Evolutionary conservation across 495 filamentous ascomycete species (phyloP), one percentile per base, ranked within the genome.

Genomic region (Sporormia fimetaria): DNA sequence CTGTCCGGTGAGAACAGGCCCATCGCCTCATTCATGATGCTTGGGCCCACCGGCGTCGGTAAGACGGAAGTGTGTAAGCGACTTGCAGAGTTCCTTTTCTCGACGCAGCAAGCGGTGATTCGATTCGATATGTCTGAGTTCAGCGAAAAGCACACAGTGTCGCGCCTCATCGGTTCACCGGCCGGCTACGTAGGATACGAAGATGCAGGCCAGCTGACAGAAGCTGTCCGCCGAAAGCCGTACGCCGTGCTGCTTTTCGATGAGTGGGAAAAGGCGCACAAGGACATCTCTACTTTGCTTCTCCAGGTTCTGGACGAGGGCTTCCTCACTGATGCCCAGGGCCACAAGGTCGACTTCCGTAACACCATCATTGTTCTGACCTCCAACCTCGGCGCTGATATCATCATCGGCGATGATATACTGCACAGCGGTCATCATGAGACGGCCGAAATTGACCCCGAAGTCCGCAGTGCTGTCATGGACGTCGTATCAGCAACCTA

Each of bases 41-140:
- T 96, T 12, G 90, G 90, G 0, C 90, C 90, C 5, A 98, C 90
- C 10, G 88, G 90, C 49, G 88, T 95, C 21, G 90, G 90, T 35
- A 98, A 98, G 62, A 98, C 88, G 1, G 90, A 95, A 51, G 71
- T 95, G 4, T 94, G 87, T 70, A 98, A 98, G 71, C 87, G 87
- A 49, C 80, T 98, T 57, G 90, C 88, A 32, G 69, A 70, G 44
- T 94, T 94, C 68, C 66, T 98, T 16, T 98, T 98, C 62, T 87
- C 81, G 0, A 94, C 84, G 2, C 85, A 94, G 52, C 71, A 70
- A 28, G 87, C 90, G 4, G 87, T 98, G 20, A 75, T 90, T 15
- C 69, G 90, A 31, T 98, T 95, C 57, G 90, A 98, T 61, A 98
- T 95, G 88, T 83, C 76, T 59, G 90, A 98, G 51, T 98, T 95